Evolutionary conservation across 2,329 filamentous ascomycete species (phyloP).

Genomic region (Sarocladiaceae sp.): DNA sequence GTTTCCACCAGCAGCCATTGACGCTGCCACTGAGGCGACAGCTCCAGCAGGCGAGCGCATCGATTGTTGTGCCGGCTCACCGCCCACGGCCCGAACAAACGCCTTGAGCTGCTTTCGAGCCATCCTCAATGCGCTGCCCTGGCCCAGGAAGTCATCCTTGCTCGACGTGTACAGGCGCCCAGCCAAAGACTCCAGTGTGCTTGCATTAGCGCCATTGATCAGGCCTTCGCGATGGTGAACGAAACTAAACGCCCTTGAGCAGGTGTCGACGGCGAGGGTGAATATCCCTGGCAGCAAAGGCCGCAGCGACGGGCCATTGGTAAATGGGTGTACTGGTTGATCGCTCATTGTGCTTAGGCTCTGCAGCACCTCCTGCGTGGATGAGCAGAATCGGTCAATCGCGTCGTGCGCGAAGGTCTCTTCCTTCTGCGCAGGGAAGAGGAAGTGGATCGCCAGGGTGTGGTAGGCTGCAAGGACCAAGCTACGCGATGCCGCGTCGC

Average conservation of each 20-base stretch:
- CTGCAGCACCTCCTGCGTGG: conserved; percentile 21
- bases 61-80: not conserved
- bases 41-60: conserved; percentile 11
- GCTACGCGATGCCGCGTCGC: conserved; percentile 18
- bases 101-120: conserved; percentile 24
- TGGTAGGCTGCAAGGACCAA: conserved; percentile 26
- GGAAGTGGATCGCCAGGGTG: conserved; percentile 25
- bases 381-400: conserved; percentile 22
- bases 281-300: conserved; percentile 21
- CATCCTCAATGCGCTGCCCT: conserved; percentile 16
- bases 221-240: conserved; percentile 16
- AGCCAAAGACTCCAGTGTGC: conserved; percentile 19
- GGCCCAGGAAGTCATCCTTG: conserved; percentile 22
- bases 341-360: conserved; percentile 17
- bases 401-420: conserved; percentile 17
- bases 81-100: conserved; percentile 17
- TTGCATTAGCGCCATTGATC: conserved; percentile 15
- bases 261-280: conserved; percentile 25
- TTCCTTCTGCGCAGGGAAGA: conserved; percentile 22
- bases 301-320: conserved; percentile 15
- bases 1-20: not conserved
- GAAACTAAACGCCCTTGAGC: conserved; percentile 21
- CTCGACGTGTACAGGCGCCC: conserved; percentile 20
- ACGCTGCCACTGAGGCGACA: not conserved
- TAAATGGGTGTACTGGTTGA: conserved; percentile 16